phyloP scores from a whole-genome alignment of 2,329 filamentous ascomycete species.

The Colletotrichum theobromicola region DNA sequence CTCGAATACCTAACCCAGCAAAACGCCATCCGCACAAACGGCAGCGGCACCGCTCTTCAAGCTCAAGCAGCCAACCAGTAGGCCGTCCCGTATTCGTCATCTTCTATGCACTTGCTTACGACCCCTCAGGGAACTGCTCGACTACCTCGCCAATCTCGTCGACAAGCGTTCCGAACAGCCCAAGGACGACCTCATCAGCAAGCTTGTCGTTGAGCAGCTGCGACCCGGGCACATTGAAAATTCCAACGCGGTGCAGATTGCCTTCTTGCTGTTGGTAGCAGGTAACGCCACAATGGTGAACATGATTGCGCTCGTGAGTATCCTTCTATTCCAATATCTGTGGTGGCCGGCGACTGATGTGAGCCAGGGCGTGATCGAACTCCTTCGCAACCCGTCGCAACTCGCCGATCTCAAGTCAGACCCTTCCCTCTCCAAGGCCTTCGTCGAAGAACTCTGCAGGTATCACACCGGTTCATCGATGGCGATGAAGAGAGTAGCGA shows the following conservation, averaged over 20 bases:
- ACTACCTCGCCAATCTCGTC: conserved; percentile 48
- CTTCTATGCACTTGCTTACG: neutral
- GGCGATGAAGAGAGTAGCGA: conserved; percentile 52
- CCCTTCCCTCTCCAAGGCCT: conserved; percentile 38
- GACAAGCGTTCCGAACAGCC: conserved; percentile 43
- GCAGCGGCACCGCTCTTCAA: conserved; percentile 50
- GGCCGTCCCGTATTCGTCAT: neutral
- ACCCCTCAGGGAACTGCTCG: conserved; percentile 40
- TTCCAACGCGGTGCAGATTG: conserved; percentile 49
- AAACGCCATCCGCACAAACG: conserved; percentile 51
- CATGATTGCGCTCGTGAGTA: conserved; percentile 50
- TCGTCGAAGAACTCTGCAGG: conserved; percentile 54
- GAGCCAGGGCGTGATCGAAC: conserved; percentile 45
- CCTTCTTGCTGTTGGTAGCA: conserved; percentile 54
- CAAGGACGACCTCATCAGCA: conserved; percentile 51
- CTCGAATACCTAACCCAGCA: conserved; percentile 51
- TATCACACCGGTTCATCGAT: conserved; percentile 53
- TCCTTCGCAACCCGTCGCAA: conserved; percentile 48
- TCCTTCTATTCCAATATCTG: neutral
- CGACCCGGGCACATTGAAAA: conserved; percentile 42
- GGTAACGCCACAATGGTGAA: conserved; percentile 59
- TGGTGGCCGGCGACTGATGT: neutral
- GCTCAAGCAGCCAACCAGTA: conserved; percentile 49
- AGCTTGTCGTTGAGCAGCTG: conserved; percentile 45
- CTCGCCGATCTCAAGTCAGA: conserved; percentile 44